phyloP scores from a whole-genome alignment of 1,284 basidiomycete species.

The Trametes sp. region DNA sequence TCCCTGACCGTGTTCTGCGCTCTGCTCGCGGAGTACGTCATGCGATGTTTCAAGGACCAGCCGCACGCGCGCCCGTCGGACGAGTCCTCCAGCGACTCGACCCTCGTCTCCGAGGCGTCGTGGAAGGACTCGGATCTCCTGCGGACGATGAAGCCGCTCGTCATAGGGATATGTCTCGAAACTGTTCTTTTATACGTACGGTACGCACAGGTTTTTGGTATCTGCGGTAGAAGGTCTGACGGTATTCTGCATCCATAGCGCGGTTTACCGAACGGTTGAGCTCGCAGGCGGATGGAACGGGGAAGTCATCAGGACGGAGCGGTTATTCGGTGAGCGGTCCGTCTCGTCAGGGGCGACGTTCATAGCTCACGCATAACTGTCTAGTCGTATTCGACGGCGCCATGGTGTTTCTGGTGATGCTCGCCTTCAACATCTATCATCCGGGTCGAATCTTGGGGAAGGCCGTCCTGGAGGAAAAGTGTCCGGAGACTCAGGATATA shows the following conservation, averaged over 20 bases:
- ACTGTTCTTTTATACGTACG: conserved; percentile 1
- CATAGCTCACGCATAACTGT: neutral
- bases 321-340: conserved; percentile 1
- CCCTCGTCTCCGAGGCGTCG: neutral
- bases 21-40: neutral
- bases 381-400: conserved; percentile 63
- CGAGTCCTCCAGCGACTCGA: neutral
- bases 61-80: neutral
- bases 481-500: neutral
- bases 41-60: neutral
- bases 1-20: conserved; percentile 1
- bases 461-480: neutral
- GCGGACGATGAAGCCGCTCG: neutral
- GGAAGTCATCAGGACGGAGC: neutral
- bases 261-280: neutral
- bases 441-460: conserved; percentile 53
- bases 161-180: neutral
- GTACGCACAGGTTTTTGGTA: neutral
- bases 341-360: neutral
- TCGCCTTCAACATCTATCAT: conserved; percentile 59
- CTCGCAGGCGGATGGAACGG: neutral
- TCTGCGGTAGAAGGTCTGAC: neutral
- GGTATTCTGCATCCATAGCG: neutral
- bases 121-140: too few species aligned
- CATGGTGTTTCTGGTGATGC: conserved; percentile 63